These are phyloP conservation scores for Tilletia setariae DNA, from an alignment of 1,284 basidiomycete species.

Conservation along the genomic window DNA sequence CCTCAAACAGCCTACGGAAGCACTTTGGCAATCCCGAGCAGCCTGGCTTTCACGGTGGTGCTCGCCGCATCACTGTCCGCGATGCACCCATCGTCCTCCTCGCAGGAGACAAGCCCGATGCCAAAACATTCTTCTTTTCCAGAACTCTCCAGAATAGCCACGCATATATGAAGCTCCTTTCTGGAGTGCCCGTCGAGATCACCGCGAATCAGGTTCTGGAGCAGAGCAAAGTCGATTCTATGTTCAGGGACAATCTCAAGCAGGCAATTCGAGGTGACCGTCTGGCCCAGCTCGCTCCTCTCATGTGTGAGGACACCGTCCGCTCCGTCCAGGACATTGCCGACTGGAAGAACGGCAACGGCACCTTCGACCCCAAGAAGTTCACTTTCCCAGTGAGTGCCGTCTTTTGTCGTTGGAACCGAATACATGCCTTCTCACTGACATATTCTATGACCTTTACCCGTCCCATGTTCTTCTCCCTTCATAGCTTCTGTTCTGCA, in stretches of 20 bases:
- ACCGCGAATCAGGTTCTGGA: slow-evolving; percentile 5
- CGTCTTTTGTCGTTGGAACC: not conserved
- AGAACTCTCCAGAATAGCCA: slow-evolving; percentile 29
- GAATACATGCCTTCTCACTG: not conserved
- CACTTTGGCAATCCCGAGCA: slow-evolving; percentile 32
- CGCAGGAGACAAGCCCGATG: slow-evolving; percentile 27
- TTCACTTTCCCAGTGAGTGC: slow-evolving; percentile 27
- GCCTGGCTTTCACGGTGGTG: slow-evolving; percentile 24
- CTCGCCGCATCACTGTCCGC: slow-evolving; percentile 26
- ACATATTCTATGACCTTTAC: not conserved
- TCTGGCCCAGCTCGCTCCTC: slow-evolving; percentile 22
- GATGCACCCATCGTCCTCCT: slow-evolving; percentile 28
- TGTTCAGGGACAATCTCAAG: slow-evolving; percentile 30
- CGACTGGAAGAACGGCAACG: slow-evolving; percentile 16
- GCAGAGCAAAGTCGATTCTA: slow-evolving; percentile 17
- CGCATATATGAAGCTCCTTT: slow-evolving; percentile 27
- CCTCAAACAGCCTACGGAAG: slow-evolving; percentile 25
- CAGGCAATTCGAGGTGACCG: slow-evolving; percentile 20
- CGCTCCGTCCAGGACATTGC: slow-evolving; percentile 22
- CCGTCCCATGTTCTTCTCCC: no score
- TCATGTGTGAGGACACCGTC: slow-evolving; percentile 24
- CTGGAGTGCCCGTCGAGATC: slow-evolving; percentile 21
- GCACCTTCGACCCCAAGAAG: slow-evolving; percentile 27
- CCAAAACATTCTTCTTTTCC: slow-evolving; percentile 37
- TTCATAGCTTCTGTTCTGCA: slow-evolving; percentile 30